Evolutionary conservation across 129 eudicot species (phyloP).

Genomic region (Saussurea involucrata): DNA sequence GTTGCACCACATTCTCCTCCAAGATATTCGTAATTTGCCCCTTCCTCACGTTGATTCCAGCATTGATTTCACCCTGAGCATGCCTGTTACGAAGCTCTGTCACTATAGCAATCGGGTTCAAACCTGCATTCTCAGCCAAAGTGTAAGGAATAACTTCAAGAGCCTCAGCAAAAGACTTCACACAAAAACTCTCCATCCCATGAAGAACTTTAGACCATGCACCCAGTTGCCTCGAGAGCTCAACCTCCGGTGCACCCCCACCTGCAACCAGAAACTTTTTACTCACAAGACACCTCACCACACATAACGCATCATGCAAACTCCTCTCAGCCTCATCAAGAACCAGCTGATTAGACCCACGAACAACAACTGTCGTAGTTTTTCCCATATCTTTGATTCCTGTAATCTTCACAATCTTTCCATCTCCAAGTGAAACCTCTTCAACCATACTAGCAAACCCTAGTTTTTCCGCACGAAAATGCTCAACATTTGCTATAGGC

Average conservation of each 20-base stretch:
- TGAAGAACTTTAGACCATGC: constrained; percentile 71
- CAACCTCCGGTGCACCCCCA: constrained; percentile 81
- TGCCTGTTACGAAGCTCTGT: constrained; percentile 76
- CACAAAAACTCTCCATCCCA: constrained; percentile 76
- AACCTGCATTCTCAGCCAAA: constrained; percentile 72
- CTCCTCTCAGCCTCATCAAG: constrained; percentile 30
- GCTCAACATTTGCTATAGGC: constrained; percentile 36
- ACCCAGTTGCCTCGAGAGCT: constrained; percentile 69
- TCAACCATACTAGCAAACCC: constrained; percentile 30
- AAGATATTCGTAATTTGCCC: constrained; percentile 71
- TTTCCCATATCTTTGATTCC: constrained; percentile 32
- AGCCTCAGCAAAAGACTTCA: constrained; percentile 63
- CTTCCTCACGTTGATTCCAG: constrained; percentile 80
- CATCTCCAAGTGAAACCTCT: constrained; percentile 32
- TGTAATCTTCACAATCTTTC: constrained; percentile 34
- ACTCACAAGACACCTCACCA: constrained; percentile 59
- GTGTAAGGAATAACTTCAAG: constrained; percentile 71
- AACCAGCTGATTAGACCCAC: constrained; percentile 34
- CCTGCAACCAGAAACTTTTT: constrained; percentile 75
- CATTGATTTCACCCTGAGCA: constrained; percentile 69
- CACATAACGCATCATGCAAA: constrained; percentile 36
- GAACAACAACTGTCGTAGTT: constrained; percentile 22
- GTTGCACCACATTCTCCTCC: constrained; percentile 84
- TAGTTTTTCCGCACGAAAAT: constrained; percentile 28
- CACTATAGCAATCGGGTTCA: constrained; percentile 67